Conservation (phyloP, 2,329 filamentous ascomycete genomes). For the Ascocoryne sarcoides region DNA sequence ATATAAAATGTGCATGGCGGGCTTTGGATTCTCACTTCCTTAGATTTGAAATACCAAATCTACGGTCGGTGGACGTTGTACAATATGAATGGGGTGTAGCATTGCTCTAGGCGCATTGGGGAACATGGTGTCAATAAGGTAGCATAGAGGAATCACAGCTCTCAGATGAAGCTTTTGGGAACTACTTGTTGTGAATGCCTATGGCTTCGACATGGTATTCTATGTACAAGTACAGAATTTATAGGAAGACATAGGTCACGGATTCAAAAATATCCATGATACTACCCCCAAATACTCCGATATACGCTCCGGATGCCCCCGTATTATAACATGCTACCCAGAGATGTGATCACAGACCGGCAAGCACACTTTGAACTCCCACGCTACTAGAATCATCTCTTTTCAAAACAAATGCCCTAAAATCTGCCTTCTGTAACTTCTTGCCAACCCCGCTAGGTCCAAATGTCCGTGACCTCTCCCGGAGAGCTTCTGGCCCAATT, state of each 20-base stretch:
- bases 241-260: too few species aligned
- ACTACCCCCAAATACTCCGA: too few species aligned
- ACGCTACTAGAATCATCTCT: constrained; percentile 75
- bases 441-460: constrained; percentile 36
- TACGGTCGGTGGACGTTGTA: background rate
- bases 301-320: background rate
- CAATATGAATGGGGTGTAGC: constrained; percentile 12
- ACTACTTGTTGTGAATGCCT: too few species aligned
- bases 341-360: constrained; percentile 29
- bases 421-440: constrained; percentile 56
- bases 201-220: too few species aligned
- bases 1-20: constrained; percentile 87
- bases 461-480: constrained; percentile 59
- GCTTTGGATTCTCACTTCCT: constrained; percentile 70
- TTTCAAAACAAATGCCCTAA: constrained; percentile 76
- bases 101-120: constrained; percentile 22
- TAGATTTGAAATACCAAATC: constrained; percentile 6
- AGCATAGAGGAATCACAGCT: constrained; percentile 19
- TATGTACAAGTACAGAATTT: too few species aligned
- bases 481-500: constrained; percentile 70
- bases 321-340: background rate
- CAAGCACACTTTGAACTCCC: constrained; percentile 76
- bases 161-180: too few species aligned
- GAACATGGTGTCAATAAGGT: constrained; percentile 6
- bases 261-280: too few species aligned